Conservation (phyloP, 768 basidiomycete species). For the Dendrothele bispora region DNA sequence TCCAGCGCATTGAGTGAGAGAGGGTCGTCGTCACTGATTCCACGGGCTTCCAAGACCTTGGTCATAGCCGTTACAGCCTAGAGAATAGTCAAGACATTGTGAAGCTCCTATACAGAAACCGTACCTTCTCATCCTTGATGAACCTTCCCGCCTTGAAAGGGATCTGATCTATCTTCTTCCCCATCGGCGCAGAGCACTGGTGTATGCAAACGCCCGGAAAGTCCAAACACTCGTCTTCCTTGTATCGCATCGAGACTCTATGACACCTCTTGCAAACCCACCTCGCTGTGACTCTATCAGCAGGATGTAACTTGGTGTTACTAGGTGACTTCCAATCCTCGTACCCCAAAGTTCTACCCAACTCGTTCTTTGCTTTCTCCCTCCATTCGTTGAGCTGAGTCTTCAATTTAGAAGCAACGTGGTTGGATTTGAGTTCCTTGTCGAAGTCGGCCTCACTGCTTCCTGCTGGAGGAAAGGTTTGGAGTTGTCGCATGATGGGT, state of each 20-base stretch:
- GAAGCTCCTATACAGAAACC: constrained; percentile 1
- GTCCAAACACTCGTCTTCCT: constrained; percentile 47
- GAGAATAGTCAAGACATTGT: not conserved
- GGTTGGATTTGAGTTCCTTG: constrained; percentile 20
- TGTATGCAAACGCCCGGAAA: constrained; percentile 62
- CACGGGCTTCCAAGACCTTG: constrained; percentile 31
- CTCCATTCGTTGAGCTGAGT: constrained; percentile 52
- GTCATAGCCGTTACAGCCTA: constrained; percentile 51
- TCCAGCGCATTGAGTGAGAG: constrained; percentile 19
- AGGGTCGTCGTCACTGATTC: constrained; percentile 29
- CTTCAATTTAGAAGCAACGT: constrained; percentile 26
- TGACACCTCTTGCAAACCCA: constrained; percentile 59
- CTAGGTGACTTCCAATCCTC: constrained; percentile 51
- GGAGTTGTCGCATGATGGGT: constrained; percentile 41
- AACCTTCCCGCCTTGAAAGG: constrained; percentile 55
- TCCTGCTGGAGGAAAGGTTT: constrained; percentile 16
- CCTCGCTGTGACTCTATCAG: constrained; percentile 55
- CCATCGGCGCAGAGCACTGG: constrained; percentile 41
- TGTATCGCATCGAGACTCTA: constrained; percentile 30
- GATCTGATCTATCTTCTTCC: constrained; percentile 18
- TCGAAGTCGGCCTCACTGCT: constrained; percentile 8
- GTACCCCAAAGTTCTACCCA: constrained; percentile 50
- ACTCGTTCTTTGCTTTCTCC: constrained; percentile 36
- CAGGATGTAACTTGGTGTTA: constrained; percentile 48
- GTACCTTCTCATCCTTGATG: constrained; percentile 58